These are phyloP conservation scores for Lecanosticta acicola DNA, from an alignment of 2,329 filamentous ascomycete genomes.

Conservation along the genomic window DNA sequence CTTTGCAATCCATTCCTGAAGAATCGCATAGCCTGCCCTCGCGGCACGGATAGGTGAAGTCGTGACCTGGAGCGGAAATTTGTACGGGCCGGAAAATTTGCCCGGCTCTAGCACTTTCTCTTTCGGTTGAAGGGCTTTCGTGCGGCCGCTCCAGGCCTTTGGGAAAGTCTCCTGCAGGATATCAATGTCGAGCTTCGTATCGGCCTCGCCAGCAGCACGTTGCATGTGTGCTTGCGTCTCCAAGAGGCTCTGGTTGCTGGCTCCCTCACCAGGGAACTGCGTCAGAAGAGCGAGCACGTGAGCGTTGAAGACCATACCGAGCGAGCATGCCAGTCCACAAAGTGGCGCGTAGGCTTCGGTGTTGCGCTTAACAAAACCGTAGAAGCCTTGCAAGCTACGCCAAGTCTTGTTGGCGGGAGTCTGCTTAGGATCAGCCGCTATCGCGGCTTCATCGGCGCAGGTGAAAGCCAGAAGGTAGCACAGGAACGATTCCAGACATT, in stretches of 20 bases:
- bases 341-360: conserved; percentile 30
- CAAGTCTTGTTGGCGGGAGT: conserved; percentile 21
- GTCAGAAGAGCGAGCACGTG: conserved; percentile 30
- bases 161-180: conserved; percentile 35
- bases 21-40: conserved; percentile 38
- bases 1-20: conserved; percentile 38
- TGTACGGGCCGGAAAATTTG: conserved; percentile 34
- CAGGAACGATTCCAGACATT: conserved; percentile 43
- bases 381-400: conserved; percentile 26
- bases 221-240: conserved; percentile 17
- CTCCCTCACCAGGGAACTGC: conserved; percentile 6
- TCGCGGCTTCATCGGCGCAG: conserved; percentile 25
- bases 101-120: conserved; percentile 32
- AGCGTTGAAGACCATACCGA: conserved; percentile 37
- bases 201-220: conserved; percentile 17
- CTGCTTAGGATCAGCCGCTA: conserved; percentile 23
- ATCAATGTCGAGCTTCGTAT: conserved; percentile 31
- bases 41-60: conserved; percentile 42
- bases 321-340: conserved; percentile 38
- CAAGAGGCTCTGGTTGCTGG: conserved; percentile 9
- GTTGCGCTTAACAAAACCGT: conserved; percentile 23
- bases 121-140: conserved; percentile 18
- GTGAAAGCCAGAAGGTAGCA: conserved; percentile 34
- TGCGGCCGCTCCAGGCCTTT: conserved; percentile 34
- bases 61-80: conserved; percentile 37